Conservation (phyloP, 768 basidiomycete genomes). For the Psilocybe cubensis region DNA sequence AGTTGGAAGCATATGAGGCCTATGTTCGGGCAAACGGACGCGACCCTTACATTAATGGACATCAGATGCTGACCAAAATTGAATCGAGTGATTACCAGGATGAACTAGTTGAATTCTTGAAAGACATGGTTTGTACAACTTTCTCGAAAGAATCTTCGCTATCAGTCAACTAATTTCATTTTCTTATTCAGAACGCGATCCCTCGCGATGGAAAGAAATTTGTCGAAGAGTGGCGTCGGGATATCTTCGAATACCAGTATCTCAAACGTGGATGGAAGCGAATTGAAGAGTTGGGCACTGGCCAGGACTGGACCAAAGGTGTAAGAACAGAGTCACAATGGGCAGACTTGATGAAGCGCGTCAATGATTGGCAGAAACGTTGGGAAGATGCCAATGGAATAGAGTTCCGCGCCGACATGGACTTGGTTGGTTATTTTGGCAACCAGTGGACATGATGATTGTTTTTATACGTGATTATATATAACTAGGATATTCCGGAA, state of each 20-base stretch:
- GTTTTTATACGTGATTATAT: neutral
- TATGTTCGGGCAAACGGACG: constrained; percentile 40
- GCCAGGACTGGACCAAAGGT: constrained; percentile 48
- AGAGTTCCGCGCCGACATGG: constrained; percentile 20
- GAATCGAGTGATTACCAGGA: constrained; percentile 46
- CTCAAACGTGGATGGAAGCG: constrained; percentile 49
- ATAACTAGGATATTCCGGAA: no score
- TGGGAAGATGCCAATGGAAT: constrained; percentile 48
- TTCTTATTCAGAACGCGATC: constrained; percentile 34
- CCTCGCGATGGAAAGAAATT: constrained; percentile 46
- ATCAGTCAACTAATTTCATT: neutral
- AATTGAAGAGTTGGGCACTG: constrained; percentile 43
- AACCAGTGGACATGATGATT: neutral
- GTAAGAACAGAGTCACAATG: constrained; percentile 55
- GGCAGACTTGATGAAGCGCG: constrained; percentile 48
- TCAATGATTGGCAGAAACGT: constrained; percentile 53
- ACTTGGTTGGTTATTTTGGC: constrained; percentile 16
- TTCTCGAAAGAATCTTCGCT: neutral
- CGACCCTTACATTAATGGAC: constrained; percentile 54
- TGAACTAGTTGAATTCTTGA: constrained; percentile 35
- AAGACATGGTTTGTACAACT: constrained; percentile 27
- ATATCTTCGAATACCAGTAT: constrained; percentile 32
- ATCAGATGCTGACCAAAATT: constrained; percentile 38
- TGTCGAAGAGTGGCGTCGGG: constrained; percentile 54
- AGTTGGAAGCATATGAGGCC: constrained; percentile 46